Conservation (phyloP, 1,284 basidiomycete species). For the Xerocomus minutiporus region DNA sequence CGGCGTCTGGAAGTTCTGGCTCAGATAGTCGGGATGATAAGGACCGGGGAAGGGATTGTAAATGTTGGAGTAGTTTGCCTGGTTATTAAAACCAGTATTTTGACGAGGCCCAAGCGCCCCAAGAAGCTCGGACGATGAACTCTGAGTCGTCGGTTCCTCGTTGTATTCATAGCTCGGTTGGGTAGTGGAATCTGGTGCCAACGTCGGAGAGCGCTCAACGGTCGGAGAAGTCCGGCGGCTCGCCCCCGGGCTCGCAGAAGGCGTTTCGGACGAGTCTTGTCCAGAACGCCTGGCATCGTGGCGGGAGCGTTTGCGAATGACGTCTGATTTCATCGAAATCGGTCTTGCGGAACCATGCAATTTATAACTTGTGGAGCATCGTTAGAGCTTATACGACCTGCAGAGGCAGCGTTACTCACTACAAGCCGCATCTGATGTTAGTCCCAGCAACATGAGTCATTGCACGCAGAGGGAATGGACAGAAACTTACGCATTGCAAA, state of each 20-base stretch:
- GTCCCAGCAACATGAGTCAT: constrained; percentile 13
- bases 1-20: constrained; percentile 43
- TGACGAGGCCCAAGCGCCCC: constrained; percentile 53
- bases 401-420: constrained; percentile 39
- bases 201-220: constrained; percentile 55
- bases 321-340: constrained; percentile 82
- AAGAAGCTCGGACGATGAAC: constrained; percentile 56
- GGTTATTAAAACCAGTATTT: constrained; percentile 31
- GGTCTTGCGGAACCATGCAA: constrained; percentile 75
- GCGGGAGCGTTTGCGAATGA: constrained; percentile 76
- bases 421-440: constrained; percentile 42
- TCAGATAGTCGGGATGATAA: constrained; percentile 65
- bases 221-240: constrained; percentile 68
- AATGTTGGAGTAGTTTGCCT: constrained; percentile 24
- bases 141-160: constrained; percentile 39
- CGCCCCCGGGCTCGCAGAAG: constrained; percentile 66
- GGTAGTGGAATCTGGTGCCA: constrained; percentile 62
- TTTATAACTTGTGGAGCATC: constrained; percentile 51
- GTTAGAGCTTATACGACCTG: constrained; percentile 8
- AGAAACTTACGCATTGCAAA: constrained; percentile 77
- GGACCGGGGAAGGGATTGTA: constrained; percentile 56
- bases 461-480: not conserved
- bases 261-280: constrained; percentile 33
- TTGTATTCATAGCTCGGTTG: constrained; percentile 44
- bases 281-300: constrained; percentile 62